Evolutionary conservation across 2,329 filamentous ascomycete species (phyloP).

Genomic region (Fusarium sp.): DNA sequence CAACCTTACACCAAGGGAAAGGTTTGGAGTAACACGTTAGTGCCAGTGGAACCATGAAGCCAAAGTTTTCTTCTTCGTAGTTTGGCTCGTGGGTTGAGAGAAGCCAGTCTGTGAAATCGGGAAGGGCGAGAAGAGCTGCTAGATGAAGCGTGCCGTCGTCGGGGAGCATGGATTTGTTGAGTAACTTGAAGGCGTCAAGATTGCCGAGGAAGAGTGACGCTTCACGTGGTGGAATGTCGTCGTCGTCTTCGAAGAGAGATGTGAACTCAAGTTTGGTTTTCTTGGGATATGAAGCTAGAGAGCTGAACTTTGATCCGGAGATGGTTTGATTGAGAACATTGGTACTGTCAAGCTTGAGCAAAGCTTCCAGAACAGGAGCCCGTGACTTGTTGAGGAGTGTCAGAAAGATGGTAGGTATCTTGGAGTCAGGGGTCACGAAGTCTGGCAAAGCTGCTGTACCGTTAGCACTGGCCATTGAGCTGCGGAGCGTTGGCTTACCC

Average conservation of each 20-base stretch:
- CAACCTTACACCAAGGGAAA: conserved; percentile 13
- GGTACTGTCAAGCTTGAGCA: not conserved
- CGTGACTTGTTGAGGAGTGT: not conserved
- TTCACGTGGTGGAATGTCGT: conserved; percentile 8
- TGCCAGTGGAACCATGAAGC: conserved; percentile 15
- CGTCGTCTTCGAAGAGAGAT: conserved; percentile 14
- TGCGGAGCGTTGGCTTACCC: rapidly evolving
- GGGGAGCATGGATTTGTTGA: not conserved
- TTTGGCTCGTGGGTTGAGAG: conserved; percentile 10
- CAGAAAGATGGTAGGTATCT: conserved; percentile 5
- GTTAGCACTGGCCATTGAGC: rapidly evolving
- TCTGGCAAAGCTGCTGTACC: not conserved
- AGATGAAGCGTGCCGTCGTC: conserved; percentile 19
- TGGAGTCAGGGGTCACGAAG: not conserved
- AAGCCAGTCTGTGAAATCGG: conserved; percentile 8
- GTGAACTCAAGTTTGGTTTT: conserved; percentile 6
- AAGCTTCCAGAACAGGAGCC: not conserved
- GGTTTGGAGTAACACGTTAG: conserved; percentile 6
- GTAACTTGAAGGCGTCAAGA: not conserved
- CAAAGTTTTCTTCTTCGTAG: conserved; percentile 17
- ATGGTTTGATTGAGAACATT: not conserved
- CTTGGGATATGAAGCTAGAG: not conserved
- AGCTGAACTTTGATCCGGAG: conserved; percentile 15
- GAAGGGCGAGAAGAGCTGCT: conserved; percentile 4
- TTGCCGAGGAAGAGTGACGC: conserved; percentile 13